Base-by-base conservation (phyloP, 2,329 filamentous ascomycete species). In the Sporothrix mexicana region DNA sequence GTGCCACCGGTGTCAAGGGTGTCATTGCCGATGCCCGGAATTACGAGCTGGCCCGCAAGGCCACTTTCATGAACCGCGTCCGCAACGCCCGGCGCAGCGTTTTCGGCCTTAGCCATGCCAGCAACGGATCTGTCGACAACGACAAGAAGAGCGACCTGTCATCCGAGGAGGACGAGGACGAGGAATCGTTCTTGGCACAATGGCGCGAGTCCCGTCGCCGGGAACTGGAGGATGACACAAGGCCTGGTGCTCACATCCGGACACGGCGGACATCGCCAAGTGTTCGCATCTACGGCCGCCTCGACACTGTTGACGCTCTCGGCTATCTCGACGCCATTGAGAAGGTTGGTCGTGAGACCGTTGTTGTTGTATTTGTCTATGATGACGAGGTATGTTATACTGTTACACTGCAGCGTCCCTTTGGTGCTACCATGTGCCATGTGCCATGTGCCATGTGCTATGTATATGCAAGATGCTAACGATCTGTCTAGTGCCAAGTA, bases 291-390 rank as follows among this genome's bases (percentile, higher is more conserved):
- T 98, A 92, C 80, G 96, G 96, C 25, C 88, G 87, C 13, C 84
- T 98, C 75, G 92, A 95, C 74, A 88, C 90, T 73, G 96, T 98
- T 1, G 95, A 98, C 84, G 95, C 94, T 8, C 85, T 92, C 76
- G 96, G 95, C 20, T 99, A 97, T 78, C 87, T 99, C n/a, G 95
- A 98, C 81, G 95, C 95, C 72, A 94, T 98, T 77, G 96, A 99
- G 83, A 96, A 94, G 82, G 93, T 95, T 4, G 86, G 90, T 53
- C 83, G 90, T 66, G 93, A 95, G 64, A 95, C 93, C 0, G 88
- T 92, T 3, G 95, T 98, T 1, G 92, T 98, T 2, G 96, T 99
- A 41, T 97, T 95, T 83, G 94, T 99, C 76, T 96, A 94, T 81
- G 94, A 98, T 79, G 88, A 93, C 74, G 88, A 92, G 85, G 94